Percentiles rank a stretch among this genome's conserved stretches.
Evolutionary conservation across 2,329 filamentous ascomycete species (phyloP).

Genomic region (Colletotrichum sp.): DNA sequence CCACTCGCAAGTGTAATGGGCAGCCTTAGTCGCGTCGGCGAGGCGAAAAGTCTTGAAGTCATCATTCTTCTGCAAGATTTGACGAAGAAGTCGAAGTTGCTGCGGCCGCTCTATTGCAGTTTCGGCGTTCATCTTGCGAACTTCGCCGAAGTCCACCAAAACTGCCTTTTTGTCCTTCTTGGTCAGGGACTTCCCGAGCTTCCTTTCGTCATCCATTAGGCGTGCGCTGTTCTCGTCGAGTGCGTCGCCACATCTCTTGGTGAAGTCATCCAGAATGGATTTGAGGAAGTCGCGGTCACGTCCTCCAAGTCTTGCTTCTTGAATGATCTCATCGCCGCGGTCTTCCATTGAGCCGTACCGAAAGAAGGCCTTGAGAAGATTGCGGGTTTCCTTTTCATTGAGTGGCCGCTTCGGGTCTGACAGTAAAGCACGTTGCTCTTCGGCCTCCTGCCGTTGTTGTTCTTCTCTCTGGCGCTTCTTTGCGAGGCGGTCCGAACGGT

Average conservation of each 20-base stretch:
- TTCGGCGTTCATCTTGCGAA: slow-evolving; percentile 95
- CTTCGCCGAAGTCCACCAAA: slow-evolving; percentile 89
- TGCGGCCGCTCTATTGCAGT: slow-evolving; percentile 90
- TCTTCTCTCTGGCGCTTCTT: slow-evolving; percentile 72
- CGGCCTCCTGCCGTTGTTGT: slow-evolving; percentile 74
- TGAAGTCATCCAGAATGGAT: slow-evolving; percentile 77
- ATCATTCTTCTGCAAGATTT: slow-evolving; percentile 68
- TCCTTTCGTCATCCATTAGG: slow-evolving; percentile 82
- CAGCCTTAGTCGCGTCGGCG: slow-evolving; percentile 88
- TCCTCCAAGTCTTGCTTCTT: slow-evolving; percentile 82
- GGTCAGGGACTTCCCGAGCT: slow-evolving; percentile 79
- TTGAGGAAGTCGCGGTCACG: slow-evolving; percentile 83
- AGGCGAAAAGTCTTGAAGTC: slow-evolving; percentile 86
- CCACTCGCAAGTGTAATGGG: slow-evolving; percentile 92
- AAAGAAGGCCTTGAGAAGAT: slow-evolving; percentile 89
- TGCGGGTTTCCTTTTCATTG: slow-evolving; percentile 89
- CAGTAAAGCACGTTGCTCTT: slow-evolving; percentile 75
- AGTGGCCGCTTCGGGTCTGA: slow-evolving; percentile 88
- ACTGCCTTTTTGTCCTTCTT: slow-evolving; percentile 99
- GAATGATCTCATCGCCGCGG: slow-evolving; percentile 83
- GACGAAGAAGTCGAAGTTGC: slow-evolving; percentile 84
- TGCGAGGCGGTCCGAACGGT: slow-evolving; percentile 67
- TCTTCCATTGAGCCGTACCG: slow-evolving; percentile 91
- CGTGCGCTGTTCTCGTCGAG: slow-evolving; percentile 72
- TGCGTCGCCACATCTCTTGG: slow-evolving; percentile 60